Base-by-base conservation (phyloP, 129 eudicot genomes). In the Calendula officinalis region DNA sequence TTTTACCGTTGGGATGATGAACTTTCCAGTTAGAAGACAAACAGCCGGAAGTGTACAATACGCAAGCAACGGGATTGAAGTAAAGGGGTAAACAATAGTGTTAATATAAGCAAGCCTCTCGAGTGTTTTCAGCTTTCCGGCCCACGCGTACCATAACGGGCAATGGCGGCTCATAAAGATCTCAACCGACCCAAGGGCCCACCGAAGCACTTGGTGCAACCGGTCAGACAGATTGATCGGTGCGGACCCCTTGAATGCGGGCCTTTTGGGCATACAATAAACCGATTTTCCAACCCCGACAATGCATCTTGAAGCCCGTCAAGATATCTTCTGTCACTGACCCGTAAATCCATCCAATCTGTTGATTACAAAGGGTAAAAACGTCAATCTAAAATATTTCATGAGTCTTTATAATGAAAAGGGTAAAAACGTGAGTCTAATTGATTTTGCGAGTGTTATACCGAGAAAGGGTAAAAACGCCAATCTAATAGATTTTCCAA, bases 311-410 rank as follows among this genome's bases (percentile, higher is more conserved):
- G 96, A 92, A 92, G 30, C 98, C 98, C 7, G 98, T 88, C 75
- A 92, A 74, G 55, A 92, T 92, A 67, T 92, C 98, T 68, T 92
- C 98, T 33, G 98, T 91, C 14, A 91, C 79, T 32, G 98, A 91
- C 33, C 98, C 98, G 46, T 91, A 91, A 49, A 92, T 92, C 98
- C 98, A 92, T 77, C 98, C 98, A 80, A 92, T 88, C 98, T 92
- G 88, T 35, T 3, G 33, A 56, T 6, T 13, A 61, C n/a, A 64
- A 52, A 9, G 32, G 10, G 22, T 39, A 12, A 38, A 14, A 40
- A 39, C 8, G 33, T 56, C 22, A 36, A 62, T 7, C 22, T 22
- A 37, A 44, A 14, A 41, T 48, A 32, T 22, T 22, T 22, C 2
- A 1, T 2, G 2, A 22, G 30, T 22, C 30, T 22, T 22, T 22